These are phyloP conservation scores for Scheffersomyces parashehatae DNA, from an alignment of 1,139 yeast species.

Conservation along the genomic window DNA sequence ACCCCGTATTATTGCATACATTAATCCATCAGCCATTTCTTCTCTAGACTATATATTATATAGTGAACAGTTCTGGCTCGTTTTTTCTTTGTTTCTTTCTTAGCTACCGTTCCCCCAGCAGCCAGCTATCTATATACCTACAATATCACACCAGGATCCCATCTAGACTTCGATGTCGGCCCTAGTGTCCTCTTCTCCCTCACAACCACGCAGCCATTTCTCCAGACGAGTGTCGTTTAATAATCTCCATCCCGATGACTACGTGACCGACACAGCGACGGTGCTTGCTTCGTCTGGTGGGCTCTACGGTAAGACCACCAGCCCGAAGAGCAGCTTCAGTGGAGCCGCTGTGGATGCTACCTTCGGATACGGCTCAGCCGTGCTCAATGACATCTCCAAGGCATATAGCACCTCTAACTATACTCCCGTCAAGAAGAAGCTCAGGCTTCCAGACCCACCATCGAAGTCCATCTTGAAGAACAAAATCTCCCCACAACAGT, in stretches of 20 bases:
- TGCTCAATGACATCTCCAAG: constrained; percentile 15
- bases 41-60: too few species aligned
- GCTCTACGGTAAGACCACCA: constrained; percentile 2
- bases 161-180: background rate
- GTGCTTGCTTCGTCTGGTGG: background rate
- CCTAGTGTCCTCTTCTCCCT: constrained; percentile 1
- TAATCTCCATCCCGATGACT: constrained; percentile 35
- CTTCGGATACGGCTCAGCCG: constrained; percentile 15
- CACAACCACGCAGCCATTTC: constrained; percentile 11
- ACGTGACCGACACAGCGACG: constrained; percentile 2
- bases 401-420: constrained; percentile 8
- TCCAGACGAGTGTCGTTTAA: constrained; percentile 48
- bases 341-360: constrained; percentile 4
- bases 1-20: too few species aligned
- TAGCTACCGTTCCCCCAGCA: too few species aligned
- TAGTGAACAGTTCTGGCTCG: too few species aligned
- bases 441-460: constrained; percentile 34
- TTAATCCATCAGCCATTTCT: too few species aligned
- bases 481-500: constrained; percentile 33
- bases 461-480: constrained; percentile 44
- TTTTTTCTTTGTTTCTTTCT: too few species aligned
- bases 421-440: constrained; percentile 14
- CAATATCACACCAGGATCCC: too few species aligned
- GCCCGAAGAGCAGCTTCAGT: constrained; percentile 1
- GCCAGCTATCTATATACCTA: too few species aligned